Percentiles rank a stretch among this genome's conserved stretches.
phyloP scores from a whole-genome alignment of 345 rosid genomes.

The Eucalyptus albens region DNA sequence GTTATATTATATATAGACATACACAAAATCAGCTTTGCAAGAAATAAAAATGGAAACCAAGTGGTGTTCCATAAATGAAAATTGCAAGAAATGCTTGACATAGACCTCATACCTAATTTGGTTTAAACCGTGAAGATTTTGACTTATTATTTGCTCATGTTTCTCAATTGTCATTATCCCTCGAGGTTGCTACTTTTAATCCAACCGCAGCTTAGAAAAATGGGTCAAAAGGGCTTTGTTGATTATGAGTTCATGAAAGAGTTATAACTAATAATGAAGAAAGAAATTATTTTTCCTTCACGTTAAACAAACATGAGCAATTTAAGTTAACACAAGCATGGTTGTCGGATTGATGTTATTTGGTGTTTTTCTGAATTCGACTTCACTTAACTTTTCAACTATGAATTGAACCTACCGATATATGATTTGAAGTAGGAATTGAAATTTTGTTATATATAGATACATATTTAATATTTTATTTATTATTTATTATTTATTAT shows the following conservation, averaged over 20 bases:
- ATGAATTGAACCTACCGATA: accelerated
- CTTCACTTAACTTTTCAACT: not conserved
- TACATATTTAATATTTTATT: too few relatives aligned
- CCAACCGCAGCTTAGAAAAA: not conserved
- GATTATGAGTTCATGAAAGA: not conserved
- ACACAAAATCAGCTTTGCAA: not conserved
- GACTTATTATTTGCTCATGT: not conserved
- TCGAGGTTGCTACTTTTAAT: not conserved
- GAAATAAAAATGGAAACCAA: not conserved
- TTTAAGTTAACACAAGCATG: not conserved
- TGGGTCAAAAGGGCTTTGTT: not conserved
- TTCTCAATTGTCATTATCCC: not conserved
- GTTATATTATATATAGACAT: too few relatives aligned
- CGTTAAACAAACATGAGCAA: not conserved
- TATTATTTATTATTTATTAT: too few relatives aligned
- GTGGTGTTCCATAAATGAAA: not conserved
- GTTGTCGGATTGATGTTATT: too few relatives aligned
- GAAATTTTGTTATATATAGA: too few relatives aligned
- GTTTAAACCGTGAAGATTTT: not conserved
- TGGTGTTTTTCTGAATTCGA: not conserved
- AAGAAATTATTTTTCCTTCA: not conserved
- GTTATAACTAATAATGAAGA: not conserved
- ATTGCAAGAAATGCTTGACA: not conserved
- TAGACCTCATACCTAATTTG: not conserved
- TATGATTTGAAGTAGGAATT: too few relatives aligned